Percentiles rank a stretch among this genome's conserved stretches.
phyloP scores from a whole-genome alignment of 257 asterid genomes.

The Jacaranda copaia region DNA sequence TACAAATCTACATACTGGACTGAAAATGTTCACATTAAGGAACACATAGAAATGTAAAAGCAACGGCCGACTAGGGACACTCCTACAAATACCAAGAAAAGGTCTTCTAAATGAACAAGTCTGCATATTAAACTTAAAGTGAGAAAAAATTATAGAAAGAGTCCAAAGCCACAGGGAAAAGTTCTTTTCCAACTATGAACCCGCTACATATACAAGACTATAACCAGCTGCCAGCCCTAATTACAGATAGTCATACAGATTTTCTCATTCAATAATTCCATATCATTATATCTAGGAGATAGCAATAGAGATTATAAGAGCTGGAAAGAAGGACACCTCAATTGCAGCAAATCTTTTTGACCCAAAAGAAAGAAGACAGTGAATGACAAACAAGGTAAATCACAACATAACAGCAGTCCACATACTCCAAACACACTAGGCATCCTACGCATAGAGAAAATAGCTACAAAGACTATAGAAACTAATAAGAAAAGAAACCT shows the following conservation, averaged over 20 bases:
- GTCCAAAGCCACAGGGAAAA: not conserved
- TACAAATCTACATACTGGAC: conserved; percentile 7
- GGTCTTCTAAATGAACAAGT: conserved; percentile 19
- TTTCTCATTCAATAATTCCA: conserved; percentile 23
- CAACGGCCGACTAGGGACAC: conserved; percentile 10
- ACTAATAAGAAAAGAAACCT: conserved; percentile 4
- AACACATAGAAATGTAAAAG: conserved; percentile 24
- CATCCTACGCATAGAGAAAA: not conserved
- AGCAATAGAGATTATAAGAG: not conserved
- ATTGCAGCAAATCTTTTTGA: conserved; percentile 25
- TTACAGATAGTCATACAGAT: conserved; percentile 13
- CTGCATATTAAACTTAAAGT: not conserved
- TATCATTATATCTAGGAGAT: not conserved
- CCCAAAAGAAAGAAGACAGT: conserved; percentile 12
- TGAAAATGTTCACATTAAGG: conserved; percentile 4
- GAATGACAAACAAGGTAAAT: not conserved
- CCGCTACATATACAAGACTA: conserved; percentile 26
- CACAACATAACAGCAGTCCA: not conserved
- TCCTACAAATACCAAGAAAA: conserved; percentile 1
- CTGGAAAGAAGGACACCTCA: conserved; percentile 26
- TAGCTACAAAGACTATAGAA: not conserved
- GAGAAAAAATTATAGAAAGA: not conserved
- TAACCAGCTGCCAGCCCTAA: not conserved
- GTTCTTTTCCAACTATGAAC: not conserved
- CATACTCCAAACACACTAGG: conserved; percentile 1